Conservation (phyloP, 176 grass and related monocot species). For the Aechmea fasciata region DNA sequence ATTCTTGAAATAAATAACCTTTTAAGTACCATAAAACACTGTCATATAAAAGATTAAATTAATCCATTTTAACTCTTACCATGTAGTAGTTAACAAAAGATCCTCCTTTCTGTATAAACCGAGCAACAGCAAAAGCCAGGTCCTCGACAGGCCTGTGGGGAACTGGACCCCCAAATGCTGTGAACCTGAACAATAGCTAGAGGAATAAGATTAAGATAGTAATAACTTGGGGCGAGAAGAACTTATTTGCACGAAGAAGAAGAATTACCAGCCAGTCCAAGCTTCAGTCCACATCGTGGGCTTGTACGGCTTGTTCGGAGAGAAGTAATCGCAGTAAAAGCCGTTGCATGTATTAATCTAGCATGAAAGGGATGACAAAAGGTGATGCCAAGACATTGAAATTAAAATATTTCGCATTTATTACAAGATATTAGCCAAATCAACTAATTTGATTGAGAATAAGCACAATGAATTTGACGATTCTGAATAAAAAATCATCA, state of each 20-base stretch:
- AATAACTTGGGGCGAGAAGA: background rate
- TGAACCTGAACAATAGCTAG: conserved; percentile 57
- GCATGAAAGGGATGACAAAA: background rate
- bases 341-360: conserved; percentile 96
- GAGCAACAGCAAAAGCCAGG: conserved; percentile 64
- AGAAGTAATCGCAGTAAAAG: conserved; percentile 93
- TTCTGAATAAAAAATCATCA: background rate
- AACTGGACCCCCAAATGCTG: conserved; percentile 61
- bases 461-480: background rate
- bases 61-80: conserved; percentile 34
- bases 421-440: background rate
- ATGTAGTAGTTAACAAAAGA: conserved; percentile 97
- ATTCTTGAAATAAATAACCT: conserved; percentile 10
- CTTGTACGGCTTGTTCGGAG: conserved; percentile 60
- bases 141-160: conserved; percentile 78
- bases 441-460: background rate
- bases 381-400: too few species aligned
- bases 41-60: background rate
- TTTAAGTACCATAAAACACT: conserved; percentile 5
- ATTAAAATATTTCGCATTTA: too few species aligned
- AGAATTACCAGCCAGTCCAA: conserved; percentile 77
- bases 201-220: background rate
- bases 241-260: conserved; percentile 10
- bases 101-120: conserved; percentile 89
- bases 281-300: conserved; percentile 85